Evolutionary conservation across 1,284 basidiomycete species (phyloP).

Genomic region (Anthracocystis panici-leucophaei): DNA sequence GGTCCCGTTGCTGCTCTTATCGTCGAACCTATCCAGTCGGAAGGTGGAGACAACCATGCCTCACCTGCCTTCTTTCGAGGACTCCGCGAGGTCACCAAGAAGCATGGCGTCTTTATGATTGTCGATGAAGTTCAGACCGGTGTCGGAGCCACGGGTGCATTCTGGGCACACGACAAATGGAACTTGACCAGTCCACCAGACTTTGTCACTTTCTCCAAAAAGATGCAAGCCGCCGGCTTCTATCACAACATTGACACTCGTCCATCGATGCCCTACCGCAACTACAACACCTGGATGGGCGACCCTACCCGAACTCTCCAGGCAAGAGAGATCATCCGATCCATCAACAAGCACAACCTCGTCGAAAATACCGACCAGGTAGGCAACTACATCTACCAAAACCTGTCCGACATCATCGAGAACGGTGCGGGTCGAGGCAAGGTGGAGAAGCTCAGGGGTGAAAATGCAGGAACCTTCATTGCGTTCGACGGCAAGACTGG

Average conservation of each 20-base stretch:
- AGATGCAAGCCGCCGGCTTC: slow-evolving; percentile 71
- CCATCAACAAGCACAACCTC: slow-evolving; percentile 71
- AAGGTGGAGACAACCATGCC: slow-evolving; percentile 75
- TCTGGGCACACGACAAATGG: slow-evolving; percentile 76
- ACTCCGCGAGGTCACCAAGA: slow-evolving; percentile 72
- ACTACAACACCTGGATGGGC: slow-evolving; percentile 71
- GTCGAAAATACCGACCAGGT: slow-evolving; percentile 70
- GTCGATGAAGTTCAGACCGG: slow-evolving; percentile 74
- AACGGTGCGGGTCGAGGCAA: slow-evolving; percentile 43
- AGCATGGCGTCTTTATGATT: slow-evolving; percentile 72
- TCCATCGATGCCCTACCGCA: slow-evolving; percentile 72
- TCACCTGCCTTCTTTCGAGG: slow-evolving; percentile 73
- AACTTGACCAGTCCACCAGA: slow-evolving; percentile 71
- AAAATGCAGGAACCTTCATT: slow-evolving; percentile 73
- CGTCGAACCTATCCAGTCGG: slow-evolving; percentile 74
- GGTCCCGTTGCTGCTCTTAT: slow-evolving; percentile 74
- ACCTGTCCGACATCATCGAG: slow-evolving; percentile 66
- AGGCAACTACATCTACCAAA: slow-evolving; percentile 69
- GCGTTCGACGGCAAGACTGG: slow-evolving; percentile 72
- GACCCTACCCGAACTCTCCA: slow-evolving; percentile 73
- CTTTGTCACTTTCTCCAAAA: slow-evolving; percentile 73
- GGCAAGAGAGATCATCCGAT: slow-evolving; percentile 72
- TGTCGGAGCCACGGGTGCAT: slow-evolving; percentile 73
- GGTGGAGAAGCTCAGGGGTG: slow-evolving; percentile 71
- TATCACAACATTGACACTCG: slow-evolving; percentile 73